Conservation (phyloP, 1,284 basidiomycete species). For the Ceratobasidium sp. region DNA sequence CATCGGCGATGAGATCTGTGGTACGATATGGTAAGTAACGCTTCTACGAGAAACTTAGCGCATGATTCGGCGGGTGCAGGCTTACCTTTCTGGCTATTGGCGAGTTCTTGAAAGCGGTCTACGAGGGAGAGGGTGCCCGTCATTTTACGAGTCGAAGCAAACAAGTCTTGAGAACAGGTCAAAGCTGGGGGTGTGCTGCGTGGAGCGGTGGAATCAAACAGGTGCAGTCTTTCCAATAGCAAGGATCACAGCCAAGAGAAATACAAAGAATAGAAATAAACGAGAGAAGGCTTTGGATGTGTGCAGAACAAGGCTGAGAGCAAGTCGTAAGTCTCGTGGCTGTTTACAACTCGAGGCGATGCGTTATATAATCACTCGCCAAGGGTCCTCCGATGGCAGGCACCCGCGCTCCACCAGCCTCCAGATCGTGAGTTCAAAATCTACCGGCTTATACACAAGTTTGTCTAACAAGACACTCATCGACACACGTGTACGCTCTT, state of each 20-base stretch:
- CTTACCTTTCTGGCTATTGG: slow-evolving; percentile 19
- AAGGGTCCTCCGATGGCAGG: background rate
- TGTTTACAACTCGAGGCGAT: background rate
- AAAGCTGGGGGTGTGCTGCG: background rate
- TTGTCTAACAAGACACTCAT: too few relatives aligned
- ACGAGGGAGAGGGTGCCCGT: background rate
- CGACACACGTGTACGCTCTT: too few relatives aligned
- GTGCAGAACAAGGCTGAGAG: slow-evolving; percentile 18
- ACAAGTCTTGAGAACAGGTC: background rate
- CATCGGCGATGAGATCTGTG: slow-evolving; percentile 22
- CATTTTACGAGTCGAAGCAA: slow-evolving; percentile 4
- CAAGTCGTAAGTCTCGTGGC: slow-evolving; percentile 31
- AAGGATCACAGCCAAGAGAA: too few relatives aligned
- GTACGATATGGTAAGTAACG: background rate
- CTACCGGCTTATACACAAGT: too few relatives aligned
- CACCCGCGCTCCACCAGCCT: background rate
- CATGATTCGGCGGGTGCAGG: background rate
- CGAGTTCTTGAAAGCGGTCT: slow-evolving; percentile 19
- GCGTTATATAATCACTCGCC: background rate
- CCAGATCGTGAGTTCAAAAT: too few relatives aligned
- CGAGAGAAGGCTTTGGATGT: slow-evolving; percentile 23
- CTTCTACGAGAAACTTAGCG: background rate
- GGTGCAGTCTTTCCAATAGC: background rate
- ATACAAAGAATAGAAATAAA: slow-evolving; percentile 19
- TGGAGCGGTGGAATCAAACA: background rate